Percentiles rank a stretch among this genome's conserved stretches.
phyloP scores from a whole-genome alignment of 768 basidiomycete genomes.

The Lyophyllum atratum region DNA sequence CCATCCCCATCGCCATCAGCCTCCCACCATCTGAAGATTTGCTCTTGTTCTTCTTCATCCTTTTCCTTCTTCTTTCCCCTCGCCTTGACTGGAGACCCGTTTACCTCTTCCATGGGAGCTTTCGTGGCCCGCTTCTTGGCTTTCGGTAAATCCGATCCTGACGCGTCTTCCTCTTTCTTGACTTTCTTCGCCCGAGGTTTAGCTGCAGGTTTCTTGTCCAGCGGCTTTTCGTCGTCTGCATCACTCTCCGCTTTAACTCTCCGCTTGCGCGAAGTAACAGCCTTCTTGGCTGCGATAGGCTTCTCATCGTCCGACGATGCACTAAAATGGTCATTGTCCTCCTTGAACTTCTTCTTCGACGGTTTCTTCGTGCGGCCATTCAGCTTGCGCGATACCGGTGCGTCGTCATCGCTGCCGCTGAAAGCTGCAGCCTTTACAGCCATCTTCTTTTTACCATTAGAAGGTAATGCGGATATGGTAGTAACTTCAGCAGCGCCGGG shows the following conservation, averaged over 20 bases:
- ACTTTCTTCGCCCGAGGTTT: constrained; percentile 54
- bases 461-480: constrained; percentile 20
- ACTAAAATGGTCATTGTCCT: constrained; percentile 34
- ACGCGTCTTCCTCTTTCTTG: constrained; percentile 51
- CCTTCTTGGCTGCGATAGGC: constrained; percentile 39
- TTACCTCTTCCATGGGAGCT: constrained; percentile 42
- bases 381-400: constrained; percentile 43
- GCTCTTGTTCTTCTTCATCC: constrained; percentile 71
- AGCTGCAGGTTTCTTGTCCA: constrained; percentile 43
- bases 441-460: constrained; percentile 42
- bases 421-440: constrained; percentile 37
- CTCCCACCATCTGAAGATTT: constrained; percentile 89
- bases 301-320: constrained; percentile 38
- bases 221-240: constrained; percentile 44
- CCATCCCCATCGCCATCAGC: constrained; percentile 72
- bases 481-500: constrained; percentile 42
- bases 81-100: constrained; percentile 36
- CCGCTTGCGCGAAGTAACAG: constrained; percentile 37
- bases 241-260: constrained; percentile 56
- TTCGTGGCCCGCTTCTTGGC: constrained; percentile 46
- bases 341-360: constrained; percentile 68
- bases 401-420: constrained; percentile 44
- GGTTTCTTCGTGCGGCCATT: constrained; percentile 54
- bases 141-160: constrained; percentile 45
- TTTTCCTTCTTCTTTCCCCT: constrained; percentile 55